Evolutionary conservation across 345 rosid genomes (phyloP).

Genomic region (Brassica juncea): DNA sequence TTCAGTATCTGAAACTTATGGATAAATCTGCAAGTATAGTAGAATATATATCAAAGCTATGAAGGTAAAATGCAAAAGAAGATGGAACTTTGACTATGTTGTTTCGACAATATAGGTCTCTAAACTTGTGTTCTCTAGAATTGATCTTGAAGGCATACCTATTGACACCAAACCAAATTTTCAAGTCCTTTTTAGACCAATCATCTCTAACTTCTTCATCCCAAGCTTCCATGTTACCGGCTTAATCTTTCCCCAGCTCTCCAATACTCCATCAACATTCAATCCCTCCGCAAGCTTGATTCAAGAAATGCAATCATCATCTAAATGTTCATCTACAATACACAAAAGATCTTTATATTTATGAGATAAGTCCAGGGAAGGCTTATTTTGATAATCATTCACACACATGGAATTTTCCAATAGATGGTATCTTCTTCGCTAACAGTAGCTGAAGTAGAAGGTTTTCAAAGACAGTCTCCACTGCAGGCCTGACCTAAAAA

Average conservation of each 20-base stretch:
- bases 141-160: neutral
- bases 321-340: neutral
- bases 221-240: slow-evolving; percentile 31
- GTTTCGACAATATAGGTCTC: neutral
- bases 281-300: neutral
- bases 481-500: neutral
- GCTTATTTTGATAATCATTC: neutral
- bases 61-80: neutral
- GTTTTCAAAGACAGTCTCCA: neutral
- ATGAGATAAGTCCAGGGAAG: neutral
- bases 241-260: slow-evolving; percentile 15
- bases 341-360: neutral
- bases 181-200: slow-evolving; percentile 63
- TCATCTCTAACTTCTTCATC: slow-evolving; percentile 19
- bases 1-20: slow-evolving; percentile 77
- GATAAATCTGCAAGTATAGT: slow-evolving; percentile 65
- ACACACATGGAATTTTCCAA: neutral
- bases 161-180: neutral
- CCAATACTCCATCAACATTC: neutral
- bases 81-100: neutral
- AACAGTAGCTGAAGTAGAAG: neutral
- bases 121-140: neutral
- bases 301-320: neutral
- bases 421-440: neutral
- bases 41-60: neutral